These are phyloP conservation scores for Talaromyces pinophilus DNA, from an alignment of 2,329 filamentous ascomycete genomes.

Conservation along the genomic window DNA sequence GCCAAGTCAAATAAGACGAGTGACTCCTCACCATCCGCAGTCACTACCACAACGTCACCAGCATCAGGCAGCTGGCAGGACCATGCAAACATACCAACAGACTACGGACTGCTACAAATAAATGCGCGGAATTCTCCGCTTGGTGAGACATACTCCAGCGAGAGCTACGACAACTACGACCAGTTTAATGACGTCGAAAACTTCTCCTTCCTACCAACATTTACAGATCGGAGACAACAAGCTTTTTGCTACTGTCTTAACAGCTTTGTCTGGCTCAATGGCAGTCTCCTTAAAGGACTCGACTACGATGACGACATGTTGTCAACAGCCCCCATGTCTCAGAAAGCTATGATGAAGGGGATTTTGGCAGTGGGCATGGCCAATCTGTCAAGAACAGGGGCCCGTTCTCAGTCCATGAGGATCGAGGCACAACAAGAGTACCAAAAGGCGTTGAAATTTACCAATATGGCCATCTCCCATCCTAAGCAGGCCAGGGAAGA, in stretches of 20 bases:
- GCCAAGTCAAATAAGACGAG: conserved; percentile 44
- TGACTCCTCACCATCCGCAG: neutral
- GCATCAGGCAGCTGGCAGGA: neutral
- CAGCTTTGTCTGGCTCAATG: conserved; percentile 37
- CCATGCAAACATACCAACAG: neutral
- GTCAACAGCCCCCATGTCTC: conserved; percentile 29
- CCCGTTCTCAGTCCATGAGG: conserved; percentile 49
- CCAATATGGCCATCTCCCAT: conserved; percentile 38
- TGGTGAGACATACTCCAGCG: neutral
- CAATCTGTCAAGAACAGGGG: conserved; percentile 57
- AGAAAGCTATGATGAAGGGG: conserved; percentile 45
- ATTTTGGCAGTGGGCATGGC: conserved; percentile 62
- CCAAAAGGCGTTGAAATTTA: conserved; percentile 53
- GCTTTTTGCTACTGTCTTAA: conserved; percentile 39
- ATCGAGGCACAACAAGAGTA: conserved; percentile 56
- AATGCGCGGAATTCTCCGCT: neutral
- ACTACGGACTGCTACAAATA: neutral
- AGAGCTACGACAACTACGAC: conserved; percentile 15
- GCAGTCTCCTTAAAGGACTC: conserved; percentile 31
- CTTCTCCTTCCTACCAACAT: neutral
- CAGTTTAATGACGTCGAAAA: neutral
- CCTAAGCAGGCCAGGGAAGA: conserved; percentile 39
- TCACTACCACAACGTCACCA: neutral
- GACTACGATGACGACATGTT: conserved; percentile 29
- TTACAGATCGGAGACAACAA: conserved; percentile 29